Evolutionary conservation across 352 stramenopile species (phyloP), one percentile per base, ranked within the genome.

Genomic region (Globisporangium polare): DNA sequence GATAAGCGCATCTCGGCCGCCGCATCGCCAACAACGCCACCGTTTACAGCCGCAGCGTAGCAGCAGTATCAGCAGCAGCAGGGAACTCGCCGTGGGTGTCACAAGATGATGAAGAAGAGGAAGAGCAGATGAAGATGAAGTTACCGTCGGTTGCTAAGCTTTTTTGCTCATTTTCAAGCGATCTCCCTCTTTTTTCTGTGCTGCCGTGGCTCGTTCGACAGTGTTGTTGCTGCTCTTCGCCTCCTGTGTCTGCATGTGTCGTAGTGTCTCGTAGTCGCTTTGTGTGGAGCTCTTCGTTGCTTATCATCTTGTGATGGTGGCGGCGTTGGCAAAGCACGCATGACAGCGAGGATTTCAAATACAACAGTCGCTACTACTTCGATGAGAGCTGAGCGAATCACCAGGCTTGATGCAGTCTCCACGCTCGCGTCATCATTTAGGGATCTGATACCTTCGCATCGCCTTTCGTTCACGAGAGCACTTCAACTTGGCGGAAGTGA

Each of bases 1-100:
- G 97, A 89, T 99, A 99, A 94, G 66, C 69, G 68, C 33, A n/a
- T 37, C 7, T 22, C 33, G 27, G 29, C 39, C 27, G 24, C 18
- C n/a, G 24, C 18, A 12, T 42, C 53, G 8, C 2, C 37, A 54
- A 5, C 27, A 27, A 18, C 27, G 49, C 27, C n/a, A 20, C 13
- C 26, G 41, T 49, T 49, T 5, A 10, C 33, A 37, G 20, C 24
- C 33, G 51, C 53, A 37, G 17, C 39, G 41, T 41, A 18, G 43
- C 54, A 60, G 54, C 47, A 31, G 24, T 33, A 45, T 5, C 39
- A 45, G 39, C 18, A 45, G 39, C 47, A 53, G 47, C 39, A 45
- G 53, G 53, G 53, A 60, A 60, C 35, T 51, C 53, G 49, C 49
- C 49, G 49, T 27, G 42, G n/a, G 42, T 41, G 49, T 55, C 49